Evolutionary conservation across 2,329 filamentous ascomycete genomes (phyloP).

Genomic region (Periconia sp.): DNA sequence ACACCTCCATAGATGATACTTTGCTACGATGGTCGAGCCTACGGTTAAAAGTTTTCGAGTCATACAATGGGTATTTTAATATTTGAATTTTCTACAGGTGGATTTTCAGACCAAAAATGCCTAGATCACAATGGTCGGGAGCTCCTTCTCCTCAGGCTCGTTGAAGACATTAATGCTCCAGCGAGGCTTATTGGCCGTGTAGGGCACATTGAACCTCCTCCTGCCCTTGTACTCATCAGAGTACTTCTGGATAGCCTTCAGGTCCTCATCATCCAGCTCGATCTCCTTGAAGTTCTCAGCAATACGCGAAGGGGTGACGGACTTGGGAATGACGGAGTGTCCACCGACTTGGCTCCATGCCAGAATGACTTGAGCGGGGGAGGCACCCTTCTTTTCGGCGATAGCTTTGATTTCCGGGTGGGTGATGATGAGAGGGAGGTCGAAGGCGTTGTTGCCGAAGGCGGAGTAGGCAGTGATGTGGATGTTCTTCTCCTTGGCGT

Average conservation of each 20-base stretch:
- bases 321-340: slow-evolving; percentile 34
- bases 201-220: slow-evolving; percentile 33
- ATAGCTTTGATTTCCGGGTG: slow-evolving; percentile 69
- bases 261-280: slow-evolving; percentile 23
- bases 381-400: slow-evolving; percentile 64
- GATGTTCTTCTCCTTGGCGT: slow-evolving; percentile 33
- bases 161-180: slow-evolving; percentile 32
- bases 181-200: slow-evolving; percentile 47
- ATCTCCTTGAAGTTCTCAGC: slow-evolving; percentile 34
- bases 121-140: slow-evolving; percentile 20
- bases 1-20: too few species aligned
- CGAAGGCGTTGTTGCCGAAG: slow-evolving; percentile 43
- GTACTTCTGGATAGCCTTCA: slow-evolving; percentile 40
- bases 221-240: slow-evolving; percentile 52
- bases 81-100: too few species aligned
- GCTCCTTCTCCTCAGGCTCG: slow-evolving; percentile 34
- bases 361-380: slow-evolving; percentile 77
- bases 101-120: not conserved
- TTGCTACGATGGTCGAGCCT: too few species aligned
- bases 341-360: slow-evolving; percentile 79
- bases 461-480: slow-evolving; percentile 48
- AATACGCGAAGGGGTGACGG: slow-evolving; percentile 27
- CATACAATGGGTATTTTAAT: too few species aligned
- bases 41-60: too few species aligned
- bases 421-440: slow-evolving; percentile 64